These are phyloP conservation scores for Metschnikowia cerradonensis DNA, from an alignment of 805 yeast species.

Conservation along the genomic window DNA sequence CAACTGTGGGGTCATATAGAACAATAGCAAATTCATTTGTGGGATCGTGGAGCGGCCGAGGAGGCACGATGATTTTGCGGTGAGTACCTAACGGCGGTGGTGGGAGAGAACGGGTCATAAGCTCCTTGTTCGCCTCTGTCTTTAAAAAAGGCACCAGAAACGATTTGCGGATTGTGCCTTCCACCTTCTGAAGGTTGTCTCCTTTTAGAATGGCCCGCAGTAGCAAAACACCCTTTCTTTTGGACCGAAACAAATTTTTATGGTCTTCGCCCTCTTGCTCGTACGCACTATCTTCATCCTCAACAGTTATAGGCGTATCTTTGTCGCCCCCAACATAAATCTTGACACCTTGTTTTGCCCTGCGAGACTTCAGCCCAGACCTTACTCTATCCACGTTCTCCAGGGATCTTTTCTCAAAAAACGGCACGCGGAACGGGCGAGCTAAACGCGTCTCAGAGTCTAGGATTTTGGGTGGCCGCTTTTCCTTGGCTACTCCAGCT, in stretches of 20 bases:
- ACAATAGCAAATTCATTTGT: conserved; percentile 90
- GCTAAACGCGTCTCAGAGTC: conserved; percentile 52
- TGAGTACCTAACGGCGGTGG: conserved; percentile 87
- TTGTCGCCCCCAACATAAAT: conserved; percentile 27
- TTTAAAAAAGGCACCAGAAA: conserved; percentile 61
- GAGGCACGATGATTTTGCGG: conserved; percentile 64
- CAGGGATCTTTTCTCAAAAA: conserved; percentile 23
- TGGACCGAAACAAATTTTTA: conserved; percentile 18
- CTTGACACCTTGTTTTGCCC: conserved; percentile 28
- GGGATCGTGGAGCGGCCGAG: conserved; percentile 94
- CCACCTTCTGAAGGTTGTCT: conserved; percentile 28
- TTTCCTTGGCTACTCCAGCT: conserved; percentile 57
- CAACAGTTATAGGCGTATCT: not conserved
- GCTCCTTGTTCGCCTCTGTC: conserved; percentile 28
- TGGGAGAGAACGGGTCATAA: conserved; percentile 35
- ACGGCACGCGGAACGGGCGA: conserved; percentile 69
- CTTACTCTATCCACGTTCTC: conserved; percentile 12
- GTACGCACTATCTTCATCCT: conserved; percentile 14
- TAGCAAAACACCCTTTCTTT: conserved; percentile 54
- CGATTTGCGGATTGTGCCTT: conserved; percentile 38
- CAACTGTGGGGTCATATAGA: conserved; percentile 91
- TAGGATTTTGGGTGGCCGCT: conserved; percentile 50
- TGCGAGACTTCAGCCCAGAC: not conserved
- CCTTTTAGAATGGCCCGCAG: conserved; percentile 49
- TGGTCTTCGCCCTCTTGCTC: conserved; percentile 31